These are phyloP conservation scores for Allantophomopsis cytisporea DNA, from an alignment of 2,329 filamentous ascomycete genomes.

Conservation along the genomic window DNA sequence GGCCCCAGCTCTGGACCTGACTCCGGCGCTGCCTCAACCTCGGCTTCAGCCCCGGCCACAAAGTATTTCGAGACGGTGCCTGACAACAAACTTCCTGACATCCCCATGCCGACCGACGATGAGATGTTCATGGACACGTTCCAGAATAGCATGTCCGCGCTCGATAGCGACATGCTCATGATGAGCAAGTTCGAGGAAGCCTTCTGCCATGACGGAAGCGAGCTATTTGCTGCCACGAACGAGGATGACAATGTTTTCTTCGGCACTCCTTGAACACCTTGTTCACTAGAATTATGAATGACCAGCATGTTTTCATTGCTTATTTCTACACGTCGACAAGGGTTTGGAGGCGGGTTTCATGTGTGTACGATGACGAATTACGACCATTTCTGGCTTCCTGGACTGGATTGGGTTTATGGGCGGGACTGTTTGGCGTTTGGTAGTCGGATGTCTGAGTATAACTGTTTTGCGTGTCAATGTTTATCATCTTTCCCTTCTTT, in stretches of 20 bases:
- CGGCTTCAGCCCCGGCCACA: too few relatives aligned
- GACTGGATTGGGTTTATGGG: not conserved
- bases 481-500: too few relatives aligned
- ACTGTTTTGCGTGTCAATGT: too few relatives aligned
- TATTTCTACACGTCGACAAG: not conserved
- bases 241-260: conserved; percentile 19
- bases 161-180: conserved; percentile 14
- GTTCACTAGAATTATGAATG: not conserved
- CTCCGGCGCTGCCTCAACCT: too few relatives aligned
- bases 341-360: not conserved
- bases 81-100: conserved; percentile 5
- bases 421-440: too few relatives aligned
- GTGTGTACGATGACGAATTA: not conserved
- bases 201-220: conserved; percentile 7
- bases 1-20: too few relatives aligned
- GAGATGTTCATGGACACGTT: conserved; percentile 21
- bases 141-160: conserved; percentile 9
- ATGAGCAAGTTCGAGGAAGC: conserved; percentile 17
- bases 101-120: conserved; percentile 16
- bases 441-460: too few relatives aligned
- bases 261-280: conserved; percentile 14
- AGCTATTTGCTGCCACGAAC: conserved; percentile 10
- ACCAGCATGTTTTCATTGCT: too few relatives aligned
- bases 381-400: not conserved
- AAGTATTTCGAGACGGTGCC: too few relatives aligned